These are phyloP conservation scores for Tolypocladium inflatum DNA, from an alignment of 2,329 filamentous ascomycete species.

Conservation along the genomic window DNA sequence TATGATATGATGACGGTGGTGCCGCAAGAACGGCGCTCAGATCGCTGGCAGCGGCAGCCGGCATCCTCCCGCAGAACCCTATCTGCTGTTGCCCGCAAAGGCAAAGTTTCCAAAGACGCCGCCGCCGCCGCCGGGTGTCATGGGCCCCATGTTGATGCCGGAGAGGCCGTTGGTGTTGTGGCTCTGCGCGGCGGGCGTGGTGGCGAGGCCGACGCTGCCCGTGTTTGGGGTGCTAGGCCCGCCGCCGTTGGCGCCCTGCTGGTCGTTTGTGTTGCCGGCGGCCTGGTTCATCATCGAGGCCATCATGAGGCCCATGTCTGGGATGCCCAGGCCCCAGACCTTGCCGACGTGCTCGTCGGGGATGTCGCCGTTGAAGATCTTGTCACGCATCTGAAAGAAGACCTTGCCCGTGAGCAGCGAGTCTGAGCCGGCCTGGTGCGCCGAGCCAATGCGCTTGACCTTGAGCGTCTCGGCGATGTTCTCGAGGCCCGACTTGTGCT, in stretches of 20 bases:
- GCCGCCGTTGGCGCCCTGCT: conserved; percentile 22
- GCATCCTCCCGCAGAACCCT: conserved; percentile 5
- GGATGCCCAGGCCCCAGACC: conserved; percentile 83
- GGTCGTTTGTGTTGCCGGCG: conserved; percentile 29
- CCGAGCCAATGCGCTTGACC: conserved; percentile 76
- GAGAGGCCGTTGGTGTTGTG: conserved; percentile 47
- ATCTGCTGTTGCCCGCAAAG: conserved; percentile 33
- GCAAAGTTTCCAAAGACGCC: conserved; percentile 69
- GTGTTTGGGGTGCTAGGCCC: conserved; percentile 62
- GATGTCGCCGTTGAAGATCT: conserved; percentile 77
- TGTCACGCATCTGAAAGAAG: conserved; percentile 86
- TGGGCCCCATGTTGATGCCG: conserved; percentile 55
- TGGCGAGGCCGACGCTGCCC: conserved; percentile 37
- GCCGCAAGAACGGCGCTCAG: neutral
- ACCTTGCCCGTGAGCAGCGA: conserved; percentile 87
- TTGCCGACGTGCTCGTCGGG: conserved; percentile 77
- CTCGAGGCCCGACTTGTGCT: conserved; percentile 84
- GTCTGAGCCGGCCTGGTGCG: conserved; percentile 90
- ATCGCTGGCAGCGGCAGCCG: neutral
- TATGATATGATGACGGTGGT: neutral
- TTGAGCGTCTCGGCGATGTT: conserved; percentile 90
- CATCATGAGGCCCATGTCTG: conserved; percentile 42
- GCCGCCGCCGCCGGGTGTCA: conserved; percentile 69
- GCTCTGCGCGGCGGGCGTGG: conserved; percentile 37
- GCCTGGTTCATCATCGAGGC: conserved; percentile 24